Base-by-base conservation (phyloP, 768 basidiomycete species). In the Rubroboletus satanas region DNA sequence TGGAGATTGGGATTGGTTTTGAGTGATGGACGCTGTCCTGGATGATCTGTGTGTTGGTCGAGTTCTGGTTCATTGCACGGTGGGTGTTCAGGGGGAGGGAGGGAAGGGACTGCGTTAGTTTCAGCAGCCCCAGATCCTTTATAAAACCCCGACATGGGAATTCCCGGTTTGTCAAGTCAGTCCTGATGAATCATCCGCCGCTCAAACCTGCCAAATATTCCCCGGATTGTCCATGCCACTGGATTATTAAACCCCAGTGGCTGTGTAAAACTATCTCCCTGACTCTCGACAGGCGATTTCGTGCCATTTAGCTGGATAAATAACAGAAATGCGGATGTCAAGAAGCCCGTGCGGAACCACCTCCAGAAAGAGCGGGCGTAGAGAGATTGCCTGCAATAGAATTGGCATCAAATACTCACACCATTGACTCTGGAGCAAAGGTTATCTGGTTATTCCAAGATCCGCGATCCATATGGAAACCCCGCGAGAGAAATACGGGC, bases 1-100 rank as follows among this genome's bases (percentile, higher is more conserved):
- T 67, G 32, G 72, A 67, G 63, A 87, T 83, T 52, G 84, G 77
- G 64, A 90, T 90, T 47, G 88, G 88, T 42, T 79, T 77, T 21
- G 87, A 83, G 68, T 74, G 86, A 37, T 76, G 79, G n/a, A 70
- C 56, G 61, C 59, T 66, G 59, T 70, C 69, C 46, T 71, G 55
- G 45, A 45, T 42, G 39, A 23, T 53, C 45, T 51, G 42, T 15
- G 28, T 31, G 32, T 39, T 26, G 28, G 17, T 44, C 37, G 42
- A 7, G 54, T 56, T 51, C 37, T 39, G 35, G 29, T 44, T 52
- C 69, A 72, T 71, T 29, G 54, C 21, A 21, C 21, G 42, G 14
- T 7, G 43, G 3, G 35, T 45, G 52, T 21, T 36, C 45, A 56
- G 51, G 52, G 21, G 26, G 55, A 29, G 48, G 48, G 55, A 52